Conservation (phyloP, 768 basidiomycete species). For the Daedalea quercina region DNA sequence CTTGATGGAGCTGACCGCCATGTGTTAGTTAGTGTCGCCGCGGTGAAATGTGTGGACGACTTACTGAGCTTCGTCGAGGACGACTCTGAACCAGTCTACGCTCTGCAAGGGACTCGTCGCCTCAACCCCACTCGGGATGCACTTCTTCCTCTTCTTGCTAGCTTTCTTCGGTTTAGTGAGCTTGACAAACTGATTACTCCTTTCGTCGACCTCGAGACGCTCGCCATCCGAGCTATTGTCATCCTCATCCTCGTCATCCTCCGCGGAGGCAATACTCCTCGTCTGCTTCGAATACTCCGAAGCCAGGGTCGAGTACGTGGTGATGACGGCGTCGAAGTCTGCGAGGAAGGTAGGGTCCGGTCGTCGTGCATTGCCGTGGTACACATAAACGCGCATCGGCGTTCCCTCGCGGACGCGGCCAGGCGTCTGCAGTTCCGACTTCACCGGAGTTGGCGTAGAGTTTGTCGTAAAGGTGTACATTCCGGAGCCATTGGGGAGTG, state of each 20-base stretch:
- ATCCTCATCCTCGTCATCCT: constrained; percentile 62
- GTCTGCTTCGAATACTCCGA: constrained; percentile 91
- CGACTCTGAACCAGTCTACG: constrained; percentile 93
- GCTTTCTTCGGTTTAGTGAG: constrained; percentile 62
- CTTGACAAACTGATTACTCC: constrained; percentile 55
- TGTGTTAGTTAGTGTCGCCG: constrained; percentile 2
- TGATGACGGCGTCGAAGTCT: constrained; percentile 92
- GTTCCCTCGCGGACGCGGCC: constrained; percentile 23
- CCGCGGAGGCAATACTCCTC: constrained; percentile 49
- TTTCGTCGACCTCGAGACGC: constrained; percentile 58
- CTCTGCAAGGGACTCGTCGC: constrained; percentile 81
- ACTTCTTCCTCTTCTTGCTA: constrained; percentile 61
- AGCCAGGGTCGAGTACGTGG: constrained; percentile 93
- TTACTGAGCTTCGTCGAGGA: constrained; percentile 93
- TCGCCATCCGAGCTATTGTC: constrained; percentile 56
- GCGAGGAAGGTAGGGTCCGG: constrained; percentile 84
- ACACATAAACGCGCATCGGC: constrained; percentile 83
- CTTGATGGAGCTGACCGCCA: constrained; percentile 76
- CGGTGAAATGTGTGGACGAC: constrained; percentile 26
- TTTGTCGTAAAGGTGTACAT: constrained; percentile 1
- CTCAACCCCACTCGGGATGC: constrained; percentile 34
- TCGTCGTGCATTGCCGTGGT: constrained; percentile 87
- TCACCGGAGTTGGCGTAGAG: constrained; percentile 10
- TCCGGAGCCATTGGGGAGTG: constrained; percentile 19
- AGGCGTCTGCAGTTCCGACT: constrained; percentile 7